Evolutionary conservation across 1,284 basidiomycete genomes (phyloP).

Genomic region (Meira miltonrushii): DNA sequence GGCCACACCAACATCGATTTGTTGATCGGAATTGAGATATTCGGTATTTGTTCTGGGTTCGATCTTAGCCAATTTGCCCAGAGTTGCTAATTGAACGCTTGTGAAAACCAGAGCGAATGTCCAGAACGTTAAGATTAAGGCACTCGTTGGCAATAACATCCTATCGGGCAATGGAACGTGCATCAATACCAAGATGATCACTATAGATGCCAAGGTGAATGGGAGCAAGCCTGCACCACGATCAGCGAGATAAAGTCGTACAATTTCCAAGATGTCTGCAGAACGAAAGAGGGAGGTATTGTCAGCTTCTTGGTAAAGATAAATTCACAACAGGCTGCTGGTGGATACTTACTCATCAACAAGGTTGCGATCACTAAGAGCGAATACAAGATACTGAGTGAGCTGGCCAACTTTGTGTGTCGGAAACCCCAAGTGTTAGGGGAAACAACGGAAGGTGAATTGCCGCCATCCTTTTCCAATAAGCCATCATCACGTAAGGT

Average conservation of each 20-base stretch:
- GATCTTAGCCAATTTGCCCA: conserved; percentile 19
- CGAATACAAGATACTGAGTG: conserved; percentile 22
- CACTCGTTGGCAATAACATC: conserved; percentile 13
- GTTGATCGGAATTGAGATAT: conserved; percentile 30
- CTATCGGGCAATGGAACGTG: conserved; percentile 12
- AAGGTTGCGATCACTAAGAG: conserved; percentile 28
- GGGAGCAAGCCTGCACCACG: conserved; percentile 32
- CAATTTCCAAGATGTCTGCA: conserved; percentile 37
- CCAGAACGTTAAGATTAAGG: conserved; percentile 25
- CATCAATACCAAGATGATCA: conserved; percentile 29
- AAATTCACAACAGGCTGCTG: background rate
- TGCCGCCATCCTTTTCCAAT: background rate
- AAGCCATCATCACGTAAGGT: background rate
- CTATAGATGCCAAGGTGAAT: conserved; percentile 29
- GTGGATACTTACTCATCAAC: conserved; percentile 30
- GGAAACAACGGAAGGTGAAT: background rate
- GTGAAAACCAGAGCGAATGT: conserved; percentile 25
- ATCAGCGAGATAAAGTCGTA: conserved; percentile 30
- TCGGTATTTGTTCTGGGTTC: conserved; percentile 27
- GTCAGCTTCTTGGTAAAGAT: background rate
- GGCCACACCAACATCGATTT: conserved; percentile 29
- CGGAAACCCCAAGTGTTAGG: too few species aligned
- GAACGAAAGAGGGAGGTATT: background rate
- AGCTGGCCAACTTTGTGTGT: conserved; percentile 10
- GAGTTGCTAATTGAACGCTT: conserved; percentile 19